Evolutionary conservation across 2,329 filamentous ascomycete species (phyloP).

Genomic region (Cryoendolithus antarcticus): DNA sequence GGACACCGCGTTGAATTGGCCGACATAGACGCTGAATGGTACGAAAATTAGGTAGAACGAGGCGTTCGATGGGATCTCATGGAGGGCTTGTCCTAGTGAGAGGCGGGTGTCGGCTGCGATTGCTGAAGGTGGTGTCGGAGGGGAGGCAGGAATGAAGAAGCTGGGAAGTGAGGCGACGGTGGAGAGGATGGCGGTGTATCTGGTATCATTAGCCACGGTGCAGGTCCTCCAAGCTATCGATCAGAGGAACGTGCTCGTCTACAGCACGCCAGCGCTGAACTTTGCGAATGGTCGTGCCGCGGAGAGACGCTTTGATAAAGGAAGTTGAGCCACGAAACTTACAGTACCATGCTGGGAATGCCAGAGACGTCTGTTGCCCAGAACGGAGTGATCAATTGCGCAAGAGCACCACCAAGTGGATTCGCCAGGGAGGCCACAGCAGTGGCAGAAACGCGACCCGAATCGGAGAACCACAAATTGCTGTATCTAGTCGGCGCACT

Average conservation of each 20-base stretch:
- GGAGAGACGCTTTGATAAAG: too few relatives aligned
- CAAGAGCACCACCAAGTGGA: constrained; percentile 76
- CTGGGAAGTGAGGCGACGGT: constrained; percentile 58
- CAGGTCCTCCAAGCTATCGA: too few relatives aligned
- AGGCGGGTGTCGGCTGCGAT: constrained; percentile 45
- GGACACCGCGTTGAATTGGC: constrained; percentile 86
- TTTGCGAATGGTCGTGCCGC: too few relatives aligned
- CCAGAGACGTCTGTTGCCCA: constrained; percentile 54
- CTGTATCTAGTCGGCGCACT: constrained; percentile 82
- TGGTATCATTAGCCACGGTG: too few relatives aligned
- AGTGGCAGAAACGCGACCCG: constrained; percentile 74
- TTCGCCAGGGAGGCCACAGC: constrained; percentile 77
- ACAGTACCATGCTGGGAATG: constrained; percentile 67
- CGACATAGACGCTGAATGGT: constrained; percentile 75
- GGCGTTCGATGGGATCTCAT: constrained; percentile 37
- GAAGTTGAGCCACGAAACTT: too few relatives aligned
- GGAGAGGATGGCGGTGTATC: constrained; percentile 27
- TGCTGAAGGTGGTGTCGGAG: constrained; percentile 65
- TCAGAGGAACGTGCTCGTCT: too few relatives aligned
- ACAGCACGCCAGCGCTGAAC: too few relatives aligned
- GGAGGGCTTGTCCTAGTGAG: constrained; percentile 43
- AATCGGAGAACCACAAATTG: constrained; percentile 84
- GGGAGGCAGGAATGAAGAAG: constrained; percentile 64
- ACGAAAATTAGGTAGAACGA: constrained; percentile 72
- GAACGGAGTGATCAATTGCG: constrained; percentile 73